These are phyloP conservation scores for Arabidopsis thaliana DNA, from an alignment of 345 rosid genomes.

Conservation along the genomic window DNA sequence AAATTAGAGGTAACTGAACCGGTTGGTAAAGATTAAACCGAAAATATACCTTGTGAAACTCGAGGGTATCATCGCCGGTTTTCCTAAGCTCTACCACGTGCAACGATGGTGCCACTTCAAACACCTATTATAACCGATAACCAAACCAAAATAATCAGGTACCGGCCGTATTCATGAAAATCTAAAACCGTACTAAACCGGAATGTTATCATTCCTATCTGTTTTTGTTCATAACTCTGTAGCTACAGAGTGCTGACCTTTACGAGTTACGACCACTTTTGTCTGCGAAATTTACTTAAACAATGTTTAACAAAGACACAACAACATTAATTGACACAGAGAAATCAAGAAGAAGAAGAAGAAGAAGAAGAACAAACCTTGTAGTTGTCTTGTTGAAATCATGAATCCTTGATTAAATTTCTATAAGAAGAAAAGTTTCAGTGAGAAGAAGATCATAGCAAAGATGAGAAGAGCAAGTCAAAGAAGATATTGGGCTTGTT, in stretches of 20 bases:
- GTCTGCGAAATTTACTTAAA: slow-evolving; percentile 44
- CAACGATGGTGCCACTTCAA: slow-evolving; percentile 92
- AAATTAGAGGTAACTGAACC: background rate
- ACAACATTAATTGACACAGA: background rate
- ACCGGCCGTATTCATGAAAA: background rate
- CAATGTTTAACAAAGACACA: slow-evolving; percentile 15
- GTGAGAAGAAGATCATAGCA: no score
- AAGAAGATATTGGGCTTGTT: no score
- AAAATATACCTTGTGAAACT: slow-evolving; percentile 77
- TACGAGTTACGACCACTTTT: slow-evolving; percentile 91
- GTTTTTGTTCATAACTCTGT: slow-evolving; percentile 68
- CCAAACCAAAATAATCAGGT: background rate
- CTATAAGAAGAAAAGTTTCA: no score
- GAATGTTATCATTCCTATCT: background rate
- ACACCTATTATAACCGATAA: slow-evolving; percentile 58
- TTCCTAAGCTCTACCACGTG: slow-evolving; percentile 96
- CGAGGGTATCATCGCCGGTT: slow-evolving; percentile 90
- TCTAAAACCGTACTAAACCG: background rate
- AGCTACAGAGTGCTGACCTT: slow-evolving; percentile 92
- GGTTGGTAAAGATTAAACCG: slow-evolving; percentile 2
- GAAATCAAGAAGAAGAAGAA: slow-evolving; percentile 11
- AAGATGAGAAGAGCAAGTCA: no score
- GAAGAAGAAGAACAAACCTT: slow-evolving; percentile 53
- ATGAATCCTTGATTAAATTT: slow-evolving; percentile 53
- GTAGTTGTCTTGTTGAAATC: slow-evolving; percentile 72